Evolutionary conservation across 2,329 filamentous ascomycete genomes (phyloP), one percentile per base, ranked within the genome.

Genomic region (Fusarium algeriense): DNA sequence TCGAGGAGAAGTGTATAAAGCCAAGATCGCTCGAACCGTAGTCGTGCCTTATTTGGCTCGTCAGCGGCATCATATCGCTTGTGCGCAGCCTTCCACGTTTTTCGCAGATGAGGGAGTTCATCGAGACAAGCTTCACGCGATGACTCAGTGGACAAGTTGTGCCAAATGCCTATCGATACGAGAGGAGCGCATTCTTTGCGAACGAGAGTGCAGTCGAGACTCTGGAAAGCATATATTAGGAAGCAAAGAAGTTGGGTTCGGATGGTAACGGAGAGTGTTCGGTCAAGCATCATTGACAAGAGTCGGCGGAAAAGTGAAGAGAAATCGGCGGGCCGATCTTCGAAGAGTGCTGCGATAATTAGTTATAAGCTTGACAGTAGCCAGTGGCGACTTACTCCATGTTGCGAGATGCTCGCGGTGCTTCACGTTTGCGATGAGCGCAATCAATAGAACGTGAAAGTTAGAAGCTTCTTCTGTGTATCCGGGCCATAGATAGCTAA

Each of bases 111-210:
- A n/a, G 89, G 82, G 49, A 89, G 88, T 73, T 93, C 90, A 45
- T 93, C 90, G 34, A 99, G 86, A 60, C 90, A 89, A 37, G 85
- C 84, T 59, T 97, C 93, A 73, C 94, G 89, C 69, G 90, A 88
- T 64, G 88, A 86, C 37, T 97, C 94, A 61, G 88, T 92, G 34
- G 93, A 92, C 40, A 99, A 83, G 78, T 97, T 97, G 77, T 98
- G 93, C 96, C 96, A 99, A 75, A 96, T 94, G 2, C 93, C 92
- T 75, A 99, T 97, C 15, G 94, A 96, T 23, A 99, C 95, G 55
- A 99, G 85, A 3, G 97, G 94, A 10, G 95, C 96, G 81, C 96
- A 98, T 84, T 99, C 96, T 80, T 98, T 98, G 69, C 96, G 91
- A 53, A 99, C 93, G 60, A 97, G 88, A 40, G 89, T 88, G 78